Evolutionary conservation across 345 rosid genomes (phyloP), one percentile per base, ranked within the genome.

Genomic region (Brassica cretica): DNA sequence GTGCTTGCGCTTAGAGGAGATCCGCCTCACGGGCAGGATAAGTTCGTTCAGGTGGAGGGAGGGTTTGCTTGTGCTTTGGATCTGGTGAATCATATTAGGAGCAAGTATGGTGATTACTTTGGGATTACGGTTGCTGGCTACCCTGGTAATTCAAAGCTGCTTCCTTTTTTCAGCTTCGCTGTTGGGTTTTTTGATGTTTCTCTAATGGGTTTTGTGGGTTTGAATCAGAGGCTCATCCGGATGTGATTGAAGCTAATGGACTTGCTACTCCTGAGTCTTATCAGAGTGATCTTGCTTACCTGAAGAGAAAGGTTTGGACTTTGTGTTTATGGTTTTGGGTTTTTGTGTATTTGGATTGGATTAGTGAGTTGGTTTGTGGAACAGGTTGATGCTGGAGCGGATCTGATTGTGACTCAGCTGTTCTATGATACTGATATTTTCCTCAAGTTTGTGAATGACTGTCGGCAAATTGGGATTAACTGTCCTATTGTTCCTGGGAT

Each of bases 1-100:
- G 98, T 96, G 61, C 94, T 96, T 27, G 99, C 98, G 21, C 98
- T 96, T 37, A 92, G 98, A n/a, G 99, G 98, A 0, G 98, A 96
- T 68, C 99, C 99, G 5, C 99, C 98, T 64, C 98, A 88, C 37
- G 99, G 99, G 1, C 96, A 96, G 86, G 99, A 93, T 72, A 96
- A 91, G 78, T 96, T 93, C 73, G 96, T 93, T 53, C 97, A 96
- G 89, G 89, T 87, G 71, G 83, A 91, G 81, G 99, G 94, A 11
- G 99, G 99, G 9, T 91, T 96, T 30, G 91, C 91, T 75, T 95
- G 99, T 41, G 99, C 98, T 37, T 93, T 95, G 55, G 99, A 93
- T 82, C 87, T 95, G 73, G 98, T 95, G 58, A 88, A 89, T 76
- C 99, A 95, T 68, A 91, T 95, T 29, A 84, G 86, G 49, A 82